Evolutionary conservation across 176 grass and related monocot species (phyloP).

Genomic region (Chrysopogon serrulatus): DNA sequence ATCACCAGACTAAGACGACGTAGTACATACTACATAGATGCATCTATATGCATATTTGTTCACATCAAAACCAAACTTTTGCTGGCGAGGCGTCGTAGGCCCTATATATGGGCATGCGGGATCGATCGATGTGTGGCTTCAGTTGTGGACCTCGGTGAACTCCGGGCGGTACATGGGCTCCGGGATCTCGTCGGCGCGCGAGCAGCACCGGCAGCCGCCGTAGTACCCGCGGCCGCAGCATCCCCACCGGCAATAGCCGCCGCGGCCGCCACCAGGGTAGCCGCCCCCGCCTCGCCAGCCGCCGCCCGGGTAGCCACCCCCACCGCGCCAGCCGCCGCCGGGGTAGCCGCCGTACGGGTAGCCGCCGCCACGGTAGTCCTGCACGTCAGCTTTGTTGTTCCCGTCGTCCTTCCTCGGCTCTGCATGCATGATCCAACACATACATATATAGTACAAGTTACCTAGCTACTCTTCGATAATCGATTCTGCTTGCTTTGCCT

Average conservation of each 20-base stretch:
- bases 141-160: slow-evolving; percentile 21
- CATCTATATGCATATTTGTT: neutral
- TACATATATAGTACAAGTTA: neutral
- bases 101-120: neutral
- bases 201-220: slow-evolving; percentile 56
- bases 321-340: neutral
- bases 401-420: slow-evolving; percentile 14
- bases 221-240: slow-evolving; percentile 43
- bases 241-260: slow-evolving; percentile 22
- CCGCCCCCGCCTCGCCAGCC: slow-evolving; percentile 5
- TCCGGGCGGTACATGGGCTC: slow-evolving; percentile 62
- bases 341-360: neutral
- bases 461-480: neutral
- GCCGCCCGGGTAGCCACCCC: slow-evolving; percentile 7
- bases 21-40: neutral
- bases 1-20: neutral
- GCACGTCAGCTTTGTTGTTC: neutral
- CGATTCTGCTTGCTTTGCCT: neutral
- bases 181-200: slow-evolving; percentile 41
- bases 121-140: too few relatives aligned
- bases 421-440: neutral
- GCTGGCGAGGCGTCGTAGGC: neutral
- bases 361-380: slow-evolving; percentile 22
- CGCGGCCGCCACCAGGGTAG: slow-evolving; percentile 22
- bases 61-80: neutral